Evolutionary conservation across 768 basidiomycete species (phyloP).

Genomic region (Ramaria sp.): DNA sequence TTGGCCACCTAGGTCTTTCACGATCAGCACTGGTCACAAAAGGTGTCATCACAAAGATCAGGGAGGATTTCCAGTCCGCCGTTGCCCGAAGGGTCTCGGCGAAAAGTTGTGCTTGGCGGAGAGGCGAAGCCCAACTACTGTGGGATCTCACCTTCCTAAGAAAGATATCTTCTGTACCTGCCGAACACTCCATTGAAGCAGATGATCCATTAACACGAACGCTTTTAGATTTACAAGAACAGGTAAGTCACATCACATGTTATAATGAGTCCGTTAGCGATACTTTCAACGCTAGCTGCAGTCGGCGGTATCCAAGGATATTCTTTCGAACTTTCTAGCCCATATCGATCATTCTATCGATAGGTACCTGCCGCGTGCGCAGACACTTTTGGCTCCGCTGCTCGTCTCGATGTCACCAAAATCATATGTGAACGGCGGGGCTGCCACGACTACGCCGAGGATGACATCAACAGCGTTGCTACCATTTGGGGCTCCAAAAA

Average conservation of each 20-base stretch:
- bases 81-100: conserved; percentile 25
- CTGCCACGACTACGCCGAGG: conserved; percentile 13
- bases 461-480: conserved; percentile 34
- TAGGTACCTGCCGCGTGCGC: conserved; percentile 44
- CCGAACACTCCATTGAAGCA: conserved; percentile 18
- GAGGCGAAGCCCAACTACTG: conserved; percentile 22
- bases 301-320: conserved; percentile 2
- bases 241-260: neutral
- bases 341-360: conserved; percentile 21
- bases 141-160: conserved; percentile 41
- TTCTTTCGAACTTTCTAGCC: conserved; percentile 9
- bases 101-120: conserved; percentile 17
- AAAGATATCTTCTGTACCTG: conserved; percentile 21
- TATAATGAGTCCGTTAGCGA: neutral
- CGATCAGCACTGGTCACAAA: conserved; percentile 13
- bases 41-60: conserved; percentile 25
- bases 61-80: conserved; percentile 28
- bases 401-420: no score
- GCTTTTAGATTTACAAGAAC: conserved; percentile 16
- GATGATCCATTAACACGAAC: conserved; percentile 17
- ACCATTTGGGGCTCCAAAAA: conserved; percentile 38
- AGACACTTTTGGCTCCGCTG: conserved; percentile 17
- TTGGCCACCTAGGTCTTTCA: conserved; percentile 45
- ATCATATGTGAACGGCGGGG: neutral
- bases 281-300: conserved; percentile 6